Evolutionary conservation across 225 moss, liverwort and hornwort species (phyloP).

Genomic region (Rhytidiadelphus loreus): DNA sequence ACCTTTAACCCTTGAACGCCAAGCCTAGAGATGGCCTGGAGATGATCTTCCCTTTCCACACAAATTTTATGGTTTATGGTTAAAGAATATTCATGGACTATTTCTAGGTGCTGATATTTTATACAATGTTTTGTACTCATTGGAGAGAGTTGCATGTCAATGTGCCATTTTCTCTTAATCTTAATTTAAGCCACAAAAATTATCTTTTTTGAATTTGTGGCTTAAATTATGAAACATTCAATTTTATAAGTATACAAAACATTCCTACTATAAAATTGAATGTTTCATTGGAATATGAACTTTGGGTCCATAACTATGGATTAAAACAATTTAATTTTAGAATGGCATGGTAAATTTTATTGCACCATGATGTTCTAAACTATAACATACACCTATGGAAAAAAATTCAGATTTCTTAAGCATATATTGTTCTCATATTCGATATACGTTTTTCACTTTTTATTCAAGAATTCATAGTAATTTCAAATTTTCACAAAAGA

Average conservation of each 20-base stretch:
- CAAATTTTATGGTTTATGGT: no score
- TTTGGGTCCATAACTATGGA: no score
- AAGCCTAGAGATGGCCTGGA: no score
- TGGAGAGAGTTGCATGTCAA: no score
- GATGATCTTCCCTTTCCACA: no score
- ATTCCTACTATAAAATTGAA: background rate
- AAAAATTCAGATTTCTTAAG: background rate
- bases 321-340: accelerated
- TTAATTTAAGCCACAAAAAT: no score
- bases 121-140: background rate
- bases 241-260: no score
- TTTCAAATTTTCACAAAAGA: background rate
- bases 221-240: no score
- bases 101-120: background rate
- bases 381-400: background rate
- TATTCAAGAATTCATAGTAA: background rate
- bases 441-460: background rate
- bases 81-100: background rate
- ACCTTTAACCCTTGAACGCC: no score
- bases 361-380: background rate
- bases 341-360: background rate
- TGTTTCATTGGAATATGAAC: background rate
- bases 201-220: no score
- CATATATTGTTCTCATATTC: background rate
- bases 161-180: accelerated